Percentiles rank a stretch among this genome's conserved stretches.
phyloP scores from a whole-genome alignment of 495 filamentous ascomycete genomes.

The Ramalina intermedia region DNA sequence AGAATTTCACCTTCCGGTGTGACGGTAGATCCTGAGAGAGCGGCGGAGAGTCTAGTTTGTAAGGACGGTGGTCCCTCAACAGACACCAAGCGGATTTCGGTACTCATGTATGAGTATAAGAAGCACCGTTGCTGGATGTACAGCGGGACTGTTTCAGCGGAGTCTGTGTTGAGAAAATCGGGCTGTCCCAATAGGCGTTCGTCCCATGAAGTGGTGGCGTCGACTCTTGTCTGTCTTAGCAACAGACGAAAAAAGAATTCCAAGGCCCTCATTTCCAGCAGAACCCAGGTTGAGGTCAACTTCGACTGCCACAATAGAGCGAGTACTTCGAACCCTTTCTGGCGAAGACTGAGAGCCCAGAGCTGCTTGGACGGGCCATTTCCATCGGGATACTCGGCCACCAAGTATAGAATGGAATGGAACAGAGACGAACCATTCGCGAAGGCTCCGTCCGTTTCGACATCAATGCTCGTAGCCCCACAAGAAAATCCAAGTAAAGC shows the following conservation, averaged over 20 bases:
- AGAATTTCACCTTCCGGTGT: conserved; percentile 46
- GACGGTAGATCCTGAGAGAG: conserved; percentile 59
- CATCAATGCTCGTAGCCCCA: conserved; percentile 45
- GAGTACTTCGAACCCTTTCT: conserved; percentile 62
- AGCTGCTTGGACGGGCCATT: conserved; percentile 46
- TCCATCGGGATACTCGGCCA: conserved; percentile 45
- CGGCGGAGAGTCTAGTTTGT: conserved; percentile 62
- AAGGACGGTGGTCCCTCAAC: conserved; percentile 56
- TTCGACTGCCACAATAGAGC: conserved; percentile 71
- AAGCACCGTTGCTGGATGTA: conserved; percentile 61
- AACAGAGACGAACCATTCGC: conserved; percentile 58
- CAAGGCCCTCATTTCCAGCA: conserved; percentile 60
- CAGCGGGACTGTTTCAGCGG: conserved; percentile 50
- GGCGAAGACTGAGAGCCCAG: conserved; percentile 62
- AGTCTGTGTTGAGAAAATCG: conserved; percentile 49
- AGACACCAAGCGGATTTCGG: conserved; percentile 66
- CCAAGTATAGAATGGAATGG: conserved; percentile 56
- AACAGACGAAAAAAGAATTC: conserved; percentile 62
- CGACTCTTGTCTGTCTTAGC: conserved; percentile 46
- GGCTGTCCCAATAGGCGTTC: conserved; percentile 34
- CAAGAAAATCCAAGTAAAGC: conserved; percentile 79
- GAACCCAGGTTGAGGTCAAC: conserved; percentile 56
- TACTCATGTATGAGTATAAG: conserved; percentile 66
- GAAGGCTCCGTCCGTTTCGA: conserved; percentile 50
- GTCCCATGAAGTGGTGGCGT: conserved; percentile 54